phyloP scores from a whole-genome alignment of 768 basidiomycete genomes.

The Rhodocollybia butyracea region DNA sequence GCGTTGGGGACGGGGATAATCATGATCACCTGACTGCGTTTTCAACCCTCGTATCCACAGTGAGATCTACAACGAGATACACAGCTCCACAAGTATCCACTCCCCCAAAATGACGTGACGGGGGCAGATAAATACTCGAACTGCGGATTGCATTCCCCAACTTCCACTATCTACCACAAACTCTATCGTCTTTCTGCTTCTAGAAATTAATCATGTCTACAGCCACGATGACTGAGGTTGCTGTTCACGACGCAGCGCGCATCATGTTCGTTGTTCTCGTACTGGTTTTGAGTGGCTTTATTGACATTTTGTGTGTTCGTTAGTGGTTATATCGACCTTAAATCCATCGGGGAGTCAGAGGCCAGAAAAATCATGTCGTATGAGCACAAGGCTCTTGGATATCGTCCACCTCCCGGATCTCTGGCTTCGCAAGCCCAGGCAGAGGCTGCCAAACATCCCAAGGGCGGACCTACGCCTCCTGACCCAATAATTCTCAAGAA shows the following conservation, averaged over 20 bases:
- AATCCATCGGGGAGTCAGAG: slow-evolving; percentile 16
- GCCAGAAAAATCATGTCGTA: slow-evolving; percentile 32
- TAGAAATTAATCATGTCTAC: slow-evolving; percentile 9
- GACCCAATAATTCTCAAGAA: slow-evolving; percentile 5
- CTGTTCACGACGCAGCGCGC: slow-evolving; percentile 2
- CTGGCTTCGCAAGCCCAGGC: slow-evolving; percentile 31
- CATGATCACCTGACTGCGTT: background rate
- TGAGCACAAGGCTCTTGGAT: slow-evolving; percentile 33
- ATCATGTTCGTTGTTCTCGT: background rate
- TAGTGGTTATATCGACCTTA: slow-evolving; percentile 9
- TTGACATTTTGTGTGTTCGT: background rate
- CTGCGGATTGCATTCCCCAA: background rate
- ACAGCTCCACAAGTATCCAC: background rate
- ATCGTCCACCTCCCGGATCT: slow-evolving; percentile 30
- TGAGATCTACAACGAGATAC: background rate
- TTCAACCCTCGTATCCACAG: slow-evolving; percentile 4
- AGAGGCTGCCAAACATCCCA: slow-evolving; percentile 29
- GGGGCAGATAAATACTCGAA: background rate
- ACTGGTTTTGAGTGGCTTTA: background rate
- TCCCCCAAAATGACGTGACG: slow-evolving; percentile 3
- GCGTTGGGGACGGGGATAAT: no score
- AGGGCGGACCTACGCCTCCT: slow-evolving; percentile 5
- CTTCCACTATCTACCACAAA: background rate
- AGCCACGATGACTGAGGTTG: slow-evolving; percentile 11
- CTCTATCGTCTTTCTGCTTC: slow-evolving; percentile 8